Evolutionary conservation across 768 basidiomycete species (phyloP), one percentile per base, ranked within the genome.

Genomic region (Mycena haematopus): DNA sequence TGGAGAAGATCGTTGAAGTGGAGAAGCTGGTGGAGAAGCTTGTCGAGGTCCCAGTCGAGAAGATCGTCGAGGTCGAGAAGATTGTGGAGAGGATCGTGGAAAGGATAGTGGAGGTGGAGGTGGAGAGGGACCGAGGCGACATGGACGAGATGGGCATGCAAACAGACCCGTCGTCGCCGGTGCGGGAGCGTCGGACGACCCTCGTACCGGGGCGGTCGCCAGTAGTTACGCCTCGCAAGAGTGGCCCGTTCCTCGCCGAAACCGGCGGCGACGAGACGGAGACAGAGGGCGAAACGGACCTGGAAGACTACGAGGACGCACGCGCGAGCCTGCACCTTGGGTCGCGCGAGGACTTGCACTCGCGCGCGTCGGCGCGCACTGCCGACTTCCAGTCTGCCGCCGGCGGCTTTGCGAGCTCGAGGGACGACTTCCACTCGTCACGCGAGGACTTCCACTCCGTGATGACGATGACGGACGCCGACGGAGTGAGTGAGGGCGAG

Each of bases 221-320:
- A 80, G 84, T 80, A 3, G 72, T 83, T 56, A 80, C 77, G 22
- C 62, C 36, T 10, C 62, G 57, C 19, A 35, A 44, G 14, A 56
- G 47, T 46, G 40, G 40, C 19, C 56, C 52, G 19, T 64, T 64
- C 53, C 56, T 58, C 21, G 50, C 47, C 10, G 19, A 49, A 4
- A 25, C 27, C 15, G 77, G 78, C 46, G 81, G 82, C 21, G 82
- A 80, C 13, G 87, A 88, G 76, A 89, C 86, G 0, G 91, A 91
- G 58, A 82, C 83, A 0, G 87, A 67, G 35, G 47, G 46, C 38
- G 65, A 88, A 63, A 86, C 86, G 2, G 88, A 89, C 45, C 74
- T 71, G 35, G 91, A 88, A 19, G 86, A 93, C 61, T 94, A 91
- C 68, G 80, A 88, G 1, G 94, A 96, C 72, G 95, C 94, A 2